A percentile compares a stretch with the other conserved stretches of the same genome.
These are phyloP conservation scores for Phaeosphaeria sp. DNA, from an alignment of 2,329 filamentous ascomycete genomes.

Conservation along the genomic window DNA sequence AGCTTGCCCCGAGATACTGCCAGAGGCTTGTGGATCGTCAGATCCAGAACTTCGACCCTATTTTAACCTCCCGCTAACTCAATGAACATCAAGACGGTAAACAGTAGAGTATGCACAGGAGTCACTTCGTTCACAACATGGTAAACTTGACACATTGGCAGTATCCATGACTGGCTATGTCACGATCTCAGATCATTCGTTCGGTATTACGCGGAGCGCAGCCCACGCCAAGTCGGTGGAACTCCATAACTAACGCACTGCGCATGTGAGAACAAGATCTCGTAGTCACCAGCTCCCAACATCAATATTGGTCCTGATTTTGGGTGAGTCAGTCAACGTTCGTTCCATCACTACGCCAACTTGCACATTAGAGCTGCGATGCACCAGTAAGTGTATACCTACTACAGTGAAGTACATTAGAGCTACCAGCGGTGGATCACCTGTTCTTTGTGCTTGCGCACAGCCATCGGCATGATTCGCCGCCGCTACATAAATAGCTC, in stretches of 20 bases:
- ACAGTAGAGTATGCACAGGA: background rate
- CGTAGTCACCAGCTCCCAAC: background rate
- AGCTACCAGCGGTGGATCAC: no score
- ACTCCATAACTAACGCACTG: background rate
- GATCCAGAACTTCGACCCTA: background rate
- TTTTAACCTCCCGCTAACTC: background rate
- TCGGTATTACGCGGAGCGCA: background rate
- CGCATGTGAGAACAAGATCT: no score
- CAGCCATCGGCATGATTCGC: background rate
- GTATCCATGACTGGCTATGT: slow-evolving; percentile 1
- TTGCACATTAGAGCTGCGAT: background rate
- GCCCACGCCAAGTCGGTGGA: background rate
- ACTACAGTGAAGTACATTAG: background rate
- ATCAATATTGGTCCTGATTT: background rate
- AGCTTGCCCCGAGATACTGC: slow-evolving; percentile 1
- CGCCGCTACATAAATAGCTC: background rate
- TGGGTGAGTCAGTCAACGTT: background rate
- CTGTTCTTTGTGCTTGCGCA: background rate
- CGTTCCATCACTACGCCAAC: background rate
- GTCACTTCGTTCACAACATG: no score
- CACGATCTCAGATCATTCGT: slow-evolving; percentile 1
- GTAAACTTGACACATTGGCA: no score
- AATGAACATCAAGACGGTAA: background rate
- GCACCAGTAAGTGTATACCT: background rate
- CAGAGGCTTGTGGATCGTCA: background rate